Base-by-base conservation (phyloP, 495 filamentous ascomycete species). In the Penicillium pancosmium region DNA sequence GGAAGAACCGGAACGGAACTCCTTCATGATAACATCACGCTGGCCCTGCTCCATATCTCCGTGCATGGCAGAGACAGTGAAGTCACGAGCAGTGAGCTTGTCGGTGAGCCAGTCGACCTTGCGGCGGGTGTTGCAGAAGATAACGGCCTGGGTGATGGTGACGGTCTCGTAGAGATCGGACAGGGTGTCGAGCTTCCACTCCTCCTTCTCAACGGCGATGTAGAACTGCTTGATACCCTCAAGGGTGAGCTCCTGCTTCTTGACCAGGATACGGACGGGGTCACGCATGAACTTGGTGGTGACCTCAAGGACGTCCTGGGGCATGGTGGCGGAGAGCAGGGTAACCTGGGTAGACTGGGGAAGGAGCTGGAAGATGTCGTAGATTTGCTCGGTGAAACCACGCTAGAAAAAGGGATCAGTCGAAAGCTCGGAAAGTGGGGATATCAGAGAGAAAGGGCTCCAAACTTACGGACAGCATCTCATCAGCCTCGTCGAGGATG, bases 231-330 rank as follows among this genome's bases (percentile, higher is more conserved):
- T 98, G 72, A 98, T 89, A 86, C 94, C 94, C 79, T 98, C 94
- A 54, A 98, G 90, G 65, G 94, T 98, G 76, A 98, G 85, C 76
- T 98, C 94, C 73, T 92, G 95, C 83, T 94, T 93, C 89, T 98
- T 98, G 80, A 98, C 94, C 70, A 98, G 86, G 73, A 98, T 97
- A 70, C 95, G 92, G 74, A 98, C 89, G 55, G 94, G 94, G 80
- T 98, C 95, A 69, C 91, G 92, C 94, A 98, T 98, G 85, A 98
- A 98, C 83, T 98, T 98, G 76, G 94, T 98, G 67, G 94, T 98
- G 72, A 98, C 92, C 82, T 98, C 95, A 56, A 98, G 91, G 55
- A 98, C 94, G 69, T 98, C 95, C 82, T 98, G 91, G 65, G 94
- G 94, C 82, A 98, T 93, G 67, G 94, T 98, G 64, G 94, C 94